A percentile compares a stretch with the other conserved stretches of the same genome.
These are phyloP conservation scores for Gloeopeniophorella convolvens DNA, from an alignment of 768 basidiomycete genomes.

Conservation along the genomic window DNA sequence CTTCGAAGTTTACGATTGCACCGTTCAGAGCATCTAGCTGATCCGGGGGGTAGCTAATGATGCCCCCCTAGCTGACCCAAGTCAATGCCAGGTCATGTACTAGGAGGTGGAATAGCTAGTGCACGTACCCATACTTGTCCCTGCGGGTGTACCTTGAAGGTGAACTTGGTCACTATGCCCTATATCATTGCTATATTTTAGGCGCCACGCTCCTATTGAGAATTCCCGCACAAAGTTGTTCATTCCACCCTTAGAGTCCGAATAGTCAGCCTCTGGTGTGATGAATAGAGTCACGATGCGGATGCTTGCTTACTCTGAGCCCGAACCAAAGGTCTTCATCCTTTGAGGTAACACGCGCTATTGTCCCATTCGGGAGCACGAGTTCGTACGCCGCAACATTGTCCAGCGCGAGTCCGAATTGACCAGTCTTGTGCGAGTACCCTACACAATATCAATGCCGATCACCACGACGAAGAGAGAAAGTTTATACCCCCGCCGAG, in stretches of 20 bases:
- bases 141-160: conserved; percentile 1
- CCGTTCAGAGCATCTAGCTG: conserved; percentile 10
- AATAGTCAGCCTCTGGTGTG: no score
- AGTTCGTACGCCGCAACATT: conserved; percentile 27
- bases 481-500: conserved; percentile 22
- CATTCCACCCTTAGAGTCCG: conserved; percentile 9
- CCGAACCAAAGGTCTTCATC: conserved; percentile 14
- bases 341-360: background rate
- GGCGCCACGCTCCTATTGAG: no score
- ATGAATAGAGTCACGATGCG: no score
- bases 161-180: conserved; percentile 9
- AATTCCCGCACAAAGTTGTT: conserved; percentile 16
- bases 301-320: conserved; percentile 12
- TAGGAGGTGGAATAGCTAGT: background rate
- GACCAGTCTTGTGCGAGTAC: conserved; percentile 29
- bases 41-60: background rate
- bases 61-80: background rate
- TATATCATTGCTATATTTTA: no score
- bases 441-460: conserved; percentile 16
- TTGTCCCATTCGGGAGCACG: conserved; percentile 27
- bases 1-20: conserved; percentile 11
- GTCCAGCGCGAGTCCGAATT: conserved; percentile 31
- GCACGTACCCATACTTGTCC: conserved; percentile 3
- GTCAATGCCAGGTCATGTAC: no score
- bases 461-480: no score